Base-by-base conservation (phyloP, 352 stramenopile species). In the Phytophthora tubulina region DNA sequence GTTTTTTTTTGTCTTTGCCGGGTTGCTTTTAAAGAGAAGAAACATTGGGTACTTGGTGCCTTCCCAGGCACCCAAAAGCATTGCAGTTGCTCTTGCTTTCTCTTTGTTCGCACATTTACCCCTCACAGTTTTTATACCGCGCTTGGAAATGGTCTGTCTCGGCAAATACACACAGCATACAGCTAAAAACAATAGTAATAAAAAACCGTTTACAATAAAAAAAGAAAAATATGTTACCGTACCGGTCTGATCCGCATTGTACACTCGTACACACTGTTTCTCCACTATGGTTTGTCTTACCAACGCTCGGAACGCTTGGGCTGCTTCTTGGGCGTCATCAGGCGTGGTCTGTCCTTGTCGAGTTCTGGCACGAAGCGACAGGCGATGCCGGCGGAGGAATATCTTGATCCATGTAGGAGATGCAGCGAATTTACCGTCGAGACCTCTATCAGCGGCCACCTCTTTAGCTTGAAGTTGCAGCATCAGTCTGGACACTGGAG, bases 211-310 rank as follows among this genome's bases (percentile, higher is more conserved):
- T 2, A 27, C 21, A 5, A 41, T 14, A 44, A 49, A 17, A 62
- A 14, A 51, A 17, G 4, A 62, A 27, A 57, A 45, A 4, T 9
- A 6, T 9, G 11, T 13, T 15, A 62, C 2, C 4, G 14, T 53
- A 63, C 55, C 55, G 42, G 42, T 63, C 36, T 53, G 55, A 14
- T 63, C 55, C 14, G 31, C 55, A 44, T 63, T 63, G 35, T 44
- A 42, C 8, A 53, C 31, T 53, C 53, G 15, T 31, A 53, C 15
- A 54, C 55, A 38, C 9, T 38, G 6, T 53, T 63, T 51, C 11
- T 63, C 55, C n/a, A 53, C 55, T 27, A 63, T 63, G 42, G 55
- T 32, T 10, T n/a, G 31, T 39, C 4, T 9, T 2, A 63, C 21
- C 14, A 42, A 36, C 10, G 30, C 14, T 30, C 11, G 3, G 38